Evolutionary conservation across 495 filamentous ascomycete species (phyloP).

Genomic region (Tuber magnatum): DNA sequence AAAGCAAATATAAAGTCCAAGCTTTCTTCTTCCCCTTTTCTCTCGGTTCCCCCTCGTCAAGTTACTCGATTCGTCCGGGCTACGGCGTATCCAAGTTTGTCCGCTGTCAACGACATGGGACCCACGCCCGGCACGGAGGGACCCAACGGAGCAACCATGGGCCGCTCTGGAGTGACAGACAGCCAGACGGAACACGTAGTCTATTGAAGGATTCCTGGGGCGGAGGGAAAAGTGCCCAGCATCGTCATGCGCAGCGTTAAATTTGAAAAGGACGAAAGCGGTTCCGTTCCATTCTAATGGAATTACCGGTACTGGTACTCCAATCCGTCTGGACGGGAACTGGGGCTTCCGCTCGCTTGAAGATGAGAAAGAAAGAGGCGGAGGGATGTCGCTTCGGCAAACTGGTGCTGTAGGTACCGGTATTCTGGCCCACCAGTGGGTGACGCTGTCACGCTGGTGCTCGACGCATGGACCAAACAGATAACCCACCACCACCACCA

Average conservation of each 20-base stretch:
- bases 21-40: not conserved
- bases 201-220: not conserved
- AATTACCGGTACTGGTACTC: not conserved
- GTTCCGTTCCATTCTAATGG: not conserved
- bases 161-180: slow-evolving; percentile 17
- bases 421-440: not conserved
- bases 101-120: not conserved
- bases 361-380: not conserved
- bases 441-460: not conserved
- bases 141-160: slow-evolving; percentile 34
- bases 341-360: not conserved
- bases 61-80: slow-evolving; percentile 25
- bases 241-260: not conserved
- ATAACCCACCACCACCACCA: not conserved
- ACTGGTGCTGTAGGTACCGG: too few species aligned
- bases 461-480: not conserved
- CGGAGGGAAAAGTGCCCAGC: not conserved
- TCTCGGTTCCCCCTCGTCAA: slow-evolving; percentile 19
- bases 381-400: not conserved
- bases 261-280: not conserved
- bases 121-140: slow-evolving; percentile 13
- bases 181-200: not conserved
- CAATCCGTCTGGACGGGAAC: not conserved
- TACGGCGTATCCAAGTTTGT: not conserved
- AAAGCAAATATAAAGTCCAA: not conserved